Conservation (phyloP, 257 asterid genomes). For the Jaltomata sinuosa region DNA sequence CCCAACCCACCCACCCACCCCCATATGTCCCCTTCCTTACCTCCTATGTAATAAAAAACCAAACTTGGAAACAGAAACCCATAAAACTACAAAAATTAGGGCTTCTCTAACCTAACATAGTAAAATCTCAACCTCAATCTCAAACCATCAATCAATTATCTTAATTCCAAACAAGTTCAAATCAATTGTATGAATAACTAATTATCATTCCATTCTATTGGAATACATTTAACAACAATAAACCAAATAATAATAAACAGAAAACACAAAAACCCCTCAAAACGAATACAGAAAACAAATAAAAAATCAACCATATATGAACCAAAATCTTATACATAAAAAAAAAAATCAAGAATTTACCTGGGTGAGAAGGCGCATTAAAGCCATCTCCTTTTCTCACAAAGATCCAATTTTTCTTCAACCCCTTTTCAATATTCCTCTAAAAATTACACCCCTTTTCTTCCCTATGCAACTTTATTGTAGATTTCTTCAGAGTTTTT, state of each 20-base stretch:
- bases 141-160: background rate
- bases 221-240: background rate
- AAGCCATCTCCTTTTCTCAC: conserved; percentile 29
- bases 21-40: too few species aligned
- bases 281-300: background rate
- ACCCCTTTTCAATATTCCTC: too few species aligned
- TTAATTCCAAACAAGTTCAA: background rate
- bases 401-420: background rate
- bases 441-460: too few species aligned
- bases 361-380: conserved; percentile 55
- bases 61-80: background rate
- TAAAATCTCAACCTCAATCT: background rate
- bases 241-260: background rate
- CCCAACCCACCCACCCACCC: too few species aligned
- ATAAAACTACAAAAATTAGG: conserved; percentile 20
- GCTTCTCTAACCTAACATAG: conserved; percentile 8
- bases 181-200: background rate
- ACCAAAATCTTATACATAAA: background rate
- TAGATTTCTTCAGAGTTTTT: background rate
- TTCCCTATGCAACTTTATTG: background rate
- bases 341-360: conserved; percentile 13
- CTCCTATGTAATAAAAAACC: too few species aligned
- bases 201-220: background rate
- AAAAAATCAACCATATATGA: background rate
- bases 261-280: background rate